Conservation (phyloP, 768 basidiomycete species). For the Kondoa malvinella region DNA sequence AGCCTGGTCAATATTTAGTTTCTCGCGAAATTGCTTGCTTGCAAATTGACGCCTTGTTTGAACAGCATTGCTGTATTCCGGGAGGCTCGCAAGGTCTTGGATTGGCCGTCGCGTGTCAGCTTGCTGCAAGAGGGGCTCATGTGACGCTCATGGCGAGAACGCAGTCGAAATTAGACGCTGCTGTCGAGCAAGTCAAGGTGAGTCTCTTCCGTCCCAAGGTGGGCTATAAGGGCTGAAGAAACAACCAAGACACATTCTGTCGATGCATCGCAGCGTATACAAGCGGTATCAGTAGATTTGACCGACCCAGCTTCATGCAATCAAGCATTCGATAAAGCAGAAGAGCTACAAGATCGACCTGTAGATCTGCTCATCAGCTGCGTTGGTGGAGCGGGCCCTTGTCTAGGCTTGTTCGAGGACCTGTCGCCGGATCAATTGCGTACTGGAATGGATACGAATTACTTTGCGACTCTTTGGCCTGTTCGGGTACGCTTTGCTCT, state of each 20-base stretch:
- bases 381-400: slow-evolving; percentile 46
- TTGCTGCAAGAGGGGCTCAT: slow-evolving; percentile 54
- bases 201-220: slow-evolving; percentile 22
- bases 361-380: slow-evolving; percentile 68
- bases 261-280: too few species aligned
- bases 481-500: slow-evolving; percentile 37
- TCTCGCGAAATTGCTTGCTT: background rate
- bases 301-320: slow-evolving; percentile 40
- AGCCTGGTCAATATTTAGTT: background rate
- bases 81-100: slow-evolving; percentile 72
- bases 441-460: slow-evolving; percentile 44
- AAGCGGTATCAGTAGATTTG: slow-evolving; percentile 49
- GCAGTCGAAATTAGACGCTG: slow-evolving; percentile 45
- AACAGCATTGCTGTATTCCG: slow-evolving; percentile 66
- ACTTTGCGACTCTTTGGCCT: slow-evolving; percentile 43
- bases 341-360: slow-evolving; percentile 38
- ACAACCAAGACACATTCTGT: too few species aligned
- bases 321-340: slow-evolving; percentile 48
- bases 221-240: too few species aligned
- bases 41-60: background rate
- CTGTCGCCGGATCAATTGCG: slow-evolving; percentile 45
- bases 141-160: slow-evolving; percentile 73
- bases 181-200: slow-evolving; percentile 51
- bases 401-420: slow-evolving; percentile 59
- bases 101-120: slow-evolving; percentile 49